These are phyloP conservation scores for Crithidia mellificae DNA, from an alignment of 208 protist genomes.

Conservation along the genomic window DNA sequence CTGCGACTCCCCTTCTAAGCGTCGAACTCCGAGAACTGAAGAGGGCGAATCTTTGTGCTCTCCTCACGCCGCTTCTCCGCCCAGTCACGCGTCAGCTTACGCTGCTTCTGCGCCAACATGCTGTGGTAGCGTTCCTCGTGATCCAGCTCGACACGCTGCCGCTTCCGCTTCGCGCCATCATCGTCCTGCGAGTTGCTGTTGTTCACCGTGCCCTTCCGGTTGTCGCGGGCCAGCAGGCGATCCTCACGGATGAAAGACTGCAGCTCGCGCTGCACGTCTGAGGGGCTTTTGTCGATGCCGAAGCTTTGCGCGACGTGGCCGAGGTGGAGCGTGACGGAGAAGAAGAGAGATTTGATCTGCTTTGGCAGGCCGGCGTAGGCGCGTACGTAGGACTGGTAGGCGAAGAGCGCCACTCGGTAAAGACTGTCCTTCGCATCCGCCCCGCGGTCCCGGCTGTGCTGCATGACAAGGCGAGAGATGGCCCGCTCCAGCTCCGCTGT, in stretches of 20 bases:
- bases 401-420: constrained; percentile 94
- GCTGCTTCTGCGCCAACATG: constrained; percentile 78
- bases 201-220: constrained; percentile 42
- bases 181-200: constrained; percentile 20
- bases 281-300: constrained; percentile 87
- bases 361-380: constrained; percentile 93
- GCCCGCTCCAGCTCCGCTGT: constrained; percentile 87
- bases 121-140: constrained; percentile 78
- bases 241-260: constrained; percentile 71
- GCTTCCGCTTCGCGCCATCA: constrained; percentile 37
- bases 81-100: constrained; percentile 79
- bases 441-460: constrained; percentile 18
- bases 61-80: constrained; percentile 63
- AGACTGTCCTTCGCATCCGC: constrained; percentile 91
- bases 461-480: constrained; percentile 88
- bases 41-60: constrained; percentile 54
- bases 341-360: constrained; percentile 55
- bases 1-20: too few species aligned
- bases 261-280: constrained; percentile 70
- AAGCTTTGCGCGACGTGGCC: constrained; percentile 93
- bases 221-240: constrained; percentile 61
- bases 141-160: constrained; percentile 68
- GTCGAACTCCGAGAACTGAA: constrained; percentile 86
- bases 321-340: constrained; percentile 93
- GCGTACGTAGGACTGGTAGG: constrained; percentile 97